Base-by-base conservation (phyloP, 2,329 filamentous ascomycete species). In the Cladosporium sp. region DNA sequence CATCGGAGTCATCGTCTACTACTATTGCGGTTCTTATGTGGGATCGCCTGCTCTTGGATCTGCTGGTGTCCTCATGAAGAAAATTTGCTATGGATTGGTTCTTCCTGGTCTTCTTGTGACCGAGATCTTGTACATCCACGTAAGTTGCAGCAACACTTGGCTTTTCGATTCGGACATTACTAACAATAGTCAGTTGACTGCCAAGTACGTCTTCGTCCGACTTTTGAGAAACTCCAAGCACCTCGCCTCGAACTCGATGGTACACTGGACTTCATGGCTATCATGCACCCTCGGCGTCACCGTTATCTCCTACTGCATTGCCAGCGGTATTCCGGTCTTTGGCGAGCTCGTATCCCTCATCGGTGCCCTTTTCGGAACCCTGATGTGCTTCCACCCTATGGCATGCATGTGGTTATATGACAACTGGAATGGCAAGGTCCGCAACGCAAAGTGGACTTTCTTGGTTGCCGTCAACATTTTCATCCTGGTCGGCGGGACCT, bases 271-370 rank as follows among this genome's bases (percentile, higher is more conserved):
- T 10, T 62, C 60, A 5, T 70, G 68, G 67, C 49, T 70, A 0
- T 72, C 75, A 7, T 80, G 79, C 64, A 82, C 80, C 0, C 68
- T 78, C 8, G 71, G 72, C 0, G 74, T 84, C 53, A 75, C 77
- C 0, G 70, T 79, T 3, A 71, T 83, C 46, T 76, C 80, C 11
- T 85, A 83, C 69, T 72, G 85, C 60, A 74, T 86, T 21, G 83
- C 84, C 1, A 77, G 78, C 18, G 81, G 80, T 0, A 82, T 85
- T 18, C 83, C 83, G 0, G 60, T 62, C 62, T 84, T 85, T 73
- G 82, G 82, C 66, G 83, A 81, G 68, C 70, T 85, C n/a, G 69
- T 84, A 12, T 78, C 78, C 16, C 66, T 85, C 14, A 82, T 80
- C 52, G 84, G 84, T 67, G 81, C 83, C 23, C 83, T 82, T 0